phyloP scores from a whole-genome alignment of 2,329 filamentous ascomycete genomes.

The Cryphonectria naterciae region DNA sequence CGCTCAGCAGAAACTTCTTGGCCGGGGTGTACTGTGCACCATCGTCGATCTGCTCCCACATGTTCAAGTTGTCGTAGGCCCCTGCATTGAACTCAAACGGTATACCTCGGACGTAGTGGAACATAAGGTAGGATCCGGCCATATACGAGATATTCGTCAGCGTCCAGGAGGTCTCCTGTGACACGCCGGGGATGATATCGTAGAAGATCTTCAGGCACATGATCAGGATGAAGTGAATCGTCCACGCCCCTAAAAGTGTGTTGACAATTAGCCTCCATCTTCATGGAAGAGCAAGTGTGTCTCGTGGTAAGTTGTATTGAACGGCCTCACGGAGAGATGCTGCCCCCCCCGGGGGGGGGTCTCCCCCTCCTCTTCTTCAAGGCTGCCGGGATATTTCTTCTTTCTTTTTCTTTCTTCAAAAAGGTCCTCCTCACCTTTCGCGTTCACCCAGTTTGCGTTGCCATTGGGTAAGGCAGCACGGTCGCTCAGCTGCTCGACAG shows the following conservation, averaged over 20 bases:
- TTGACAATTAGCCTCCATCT: constrained; percentile 29
- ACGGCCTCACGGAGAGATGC: too few species aligned
- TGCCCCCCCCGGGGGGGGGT: too few species aligned
- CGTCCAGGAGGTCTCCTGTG: constrained; percentile 98
- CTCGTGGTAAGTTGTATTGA: background rate
- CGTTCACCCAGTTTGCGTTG: constrained; percentile 98
- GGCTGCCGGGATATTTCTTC: background rate
- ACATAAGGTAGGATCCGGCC: constrained; percentile 99
- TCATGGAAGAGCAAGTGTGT: too few species aligned
- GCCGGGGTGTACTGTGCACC: constrained; percentile 97
- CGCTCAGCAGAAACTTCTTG: constrained; percentile 96
- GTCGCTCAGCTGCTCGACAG: constrained; percentile 95
- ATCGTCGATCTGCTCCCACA: constrained; percentile 99
- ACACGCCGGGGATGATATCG: constrained; percentile 93
- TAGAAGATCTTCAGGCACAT: constrained; percentile 91
- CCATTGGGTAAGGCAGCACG: constrained; percentile 93
- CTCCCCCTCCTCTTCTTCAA: too few species aligned
- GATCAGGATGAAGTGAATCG: constrained; percentile 94
- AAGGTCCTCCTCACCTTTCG: constrained; percentile 72
- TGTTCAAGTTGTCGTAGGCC: constrained; percentile 98
- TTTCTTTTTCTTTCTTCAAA: background rate
- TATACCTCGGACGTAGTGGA: constrained; percentile 96
- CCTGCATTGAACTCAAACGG: constrained; percentile 99
- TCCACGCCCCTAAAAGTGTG: constrained; percentile 81
- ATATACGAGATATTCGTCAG: constrained; percentile 99